Evolutionary conservation across 164 flowering plant species (phyloP), one percentile per base, ranked within the genome.

Genomic region (Platanus orientalis): DNA sequence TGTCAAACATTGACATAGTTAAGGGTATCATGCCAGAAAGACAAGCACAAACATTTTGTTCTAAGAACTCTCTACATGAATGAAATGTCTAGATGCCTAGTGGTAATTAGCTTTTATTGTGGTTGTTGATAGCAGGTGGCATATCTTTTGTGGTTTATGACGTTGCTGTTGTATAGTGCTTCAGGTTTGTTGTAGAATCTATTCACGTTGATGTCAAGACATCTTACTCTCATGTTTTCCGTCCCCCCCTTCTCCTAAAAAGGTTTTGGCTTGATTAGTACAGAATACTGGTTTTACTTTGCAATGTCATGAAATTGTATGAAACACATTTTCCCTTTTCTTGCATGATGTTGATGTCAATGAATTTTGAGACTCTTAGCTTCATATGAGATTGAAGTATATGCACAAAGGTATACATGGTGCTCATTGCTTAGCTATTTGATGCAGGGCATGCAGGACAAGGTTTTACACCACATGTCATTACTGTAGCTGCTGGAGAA

Each of bases 381-480:
- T 17, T 32, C 49, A 45, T 44, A 12, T 48, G 39, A 14, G 32
- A 1, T 16, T n/a, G 6, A 28, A 11, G 20, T 20, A 34, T 51
- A 4, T 36, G 1, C n/a, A n/a, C 14, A 53, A 1, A 36, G n/a
- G 45, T 60, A 32, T 17, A 63, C 58, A 30, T 50, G 25, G 13
- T 45, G 26, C 42, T 63, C 17, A 26, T 54, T n/a, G 16, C 58
- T 71, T 21, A 42, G 48, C 48, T 64, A 5, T 52, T 71, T 58
- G 68, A 63, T 79, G 75, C 82, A 87, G 89, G 88, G 57, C 76
- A 73, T 56, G 78, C 76, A 11, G 91, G 90, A 42, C 90, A 82
- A 66, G 81, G 84, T 69, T 84, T 85, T 62, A 85, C 85, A 42
- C 82, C 89, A 27, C 91, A 88, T 74, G 75, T 84, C 36, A 74